A percentile compares a stretch with the other conserved stretches of the same genome.
These are phyloP conservation scores for Fusarium torulosum DNA, from an alignment of 2,329 filamentous ascomycete genomes.

Conservation along the genomic window DNA sequence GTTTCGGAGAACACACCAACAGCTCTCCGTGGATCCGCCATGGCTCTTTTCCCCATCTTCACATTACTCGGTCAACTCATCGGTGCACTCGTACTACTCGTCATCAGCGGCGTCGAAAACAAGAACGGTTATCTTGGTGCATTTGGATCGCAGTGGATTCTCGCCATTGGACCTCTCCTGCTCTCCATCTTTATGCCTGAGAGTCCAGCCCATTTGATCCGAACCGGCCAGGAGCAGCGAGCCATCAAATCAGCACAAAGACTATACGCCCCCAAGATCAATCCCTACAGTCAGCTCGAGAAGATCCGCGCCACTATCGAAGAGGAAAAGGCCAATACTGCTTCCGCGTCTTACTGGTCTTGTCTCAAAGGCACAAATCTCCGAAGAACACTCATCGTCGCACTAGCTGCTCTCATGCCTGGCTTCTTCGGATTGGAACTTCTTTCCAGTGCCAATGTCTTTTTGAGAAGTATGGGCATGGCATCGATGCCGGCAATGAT, in stretches of 20 bases:
- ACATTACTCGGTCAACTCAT: constrained; percentile 48
- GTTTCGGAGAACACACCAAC: constrained; percentile 49
- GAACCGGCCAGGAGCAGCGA: constrained; percentile 30
- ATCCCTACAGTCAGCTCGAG: constrained; percentile 26
- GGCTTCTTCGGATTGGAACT: constrained; percentile 59
- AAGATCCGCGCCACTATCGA: constrained; percentile 53
- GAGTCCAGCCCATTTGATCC: constrained; percentile 44
- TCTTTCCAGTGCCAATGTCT: constrained; percentile 57
- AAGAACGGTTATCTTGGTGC: constrained; percentile 43
- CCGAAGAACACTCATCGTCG: constrained; percentile 54
- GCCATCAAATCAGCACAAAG: constrained; percentile 37
- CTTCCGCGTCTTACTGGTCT: constrained; percentile 54
- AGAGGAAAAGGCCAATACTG: constrained; percentile 52
- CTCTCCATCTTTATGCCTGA: constrained; percentile 48
- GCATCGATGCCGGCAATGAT: constrained; percentile 52
- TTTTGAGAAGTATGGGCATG: constrained; percentile 51
- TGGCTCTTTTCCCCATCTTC: constrained; percentile 48
- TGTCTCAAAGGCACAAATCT: constrained; percentile 58
- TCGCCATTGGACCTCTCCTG: constrained; percentile 37
- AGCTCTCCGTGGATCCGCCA: constrained; percentile 44
- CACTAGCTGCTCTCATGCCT: constrained; percentile 57
- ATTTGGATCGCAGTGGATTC: constrained; percentile 46
- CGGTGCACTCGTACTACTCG: constrained; percentile 41
- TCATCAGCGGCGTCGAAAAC: constrained; percentile 38
- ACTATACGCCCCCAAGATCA: constrained; percentile 41